phyloP scores from a whole-genome alignment of 306 rosid species.

The Quercus variabilis region DNA sequence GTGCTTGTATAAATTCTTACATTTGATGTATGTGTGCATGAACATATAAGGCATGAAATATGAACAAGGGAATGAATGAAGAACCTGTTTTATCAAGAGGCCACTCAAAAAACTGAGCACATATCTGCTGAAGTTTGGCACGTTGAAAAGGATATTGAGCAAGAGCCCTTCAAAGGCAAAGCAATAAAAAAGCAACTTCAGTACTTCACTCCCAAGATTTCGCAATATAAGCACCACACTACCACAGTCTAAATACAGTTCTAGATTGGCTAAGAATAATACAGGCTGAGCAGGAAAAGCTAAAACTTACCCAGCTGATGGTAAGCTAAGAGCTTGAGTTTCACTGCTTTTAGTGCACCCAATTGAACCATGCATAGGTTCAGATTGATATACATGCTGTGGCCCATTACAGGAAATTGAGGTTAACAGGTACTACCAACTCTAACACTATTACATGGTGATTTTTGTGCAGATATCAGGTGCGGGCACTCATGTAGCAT shows the following conservation, averaged over 20 bases:
- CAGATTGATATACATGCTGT: not conserved
- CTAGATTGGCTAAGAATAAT: not conserved
- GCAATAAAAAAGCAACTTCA: not conserved
- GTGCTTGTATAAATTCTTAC: not conserved
- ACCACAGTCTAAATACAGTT: not conserved
- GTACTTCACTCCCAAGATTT: not conserved
- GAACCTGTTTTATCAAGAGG: constrained; percentile 75
- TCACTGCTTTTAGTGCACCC: constrained; percentile 3
- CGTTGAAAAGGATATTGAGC: constrained; percentile 64
- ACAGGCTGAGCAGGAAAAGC: not conserved
- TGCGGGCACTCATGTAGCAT: not conserved
- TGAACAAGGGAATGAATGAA: constrained; percentile 16
- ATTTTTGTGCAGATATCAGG: not conserved
- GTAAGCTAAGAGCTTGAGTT: not conserved
- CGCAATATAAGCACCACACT: not conserved
- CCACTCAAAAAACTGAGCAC: constrained; percentile 62
- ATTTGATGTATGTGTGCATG: not conserved
- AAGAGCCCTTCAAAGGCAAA: constrained; percentile 45
- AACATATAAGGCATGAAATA: not conserved
- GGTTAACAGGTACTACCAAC: not conserved
- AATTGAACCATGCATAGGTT: constrained; percentile 14
- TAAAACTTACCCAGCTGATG: not conserved
- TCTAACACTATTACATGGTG: not conserved
- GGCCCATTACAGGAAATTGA: not conserved
- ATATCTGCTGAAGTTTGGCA: constrained; percentile 50